A percentile compares a stretch with the other conserved stretches of the same genome.
These are phyloP conservation scores for Rhizophora mangle DNA, from an alignment of 345 rosid species.

Conservation along the genomic window DNA sequence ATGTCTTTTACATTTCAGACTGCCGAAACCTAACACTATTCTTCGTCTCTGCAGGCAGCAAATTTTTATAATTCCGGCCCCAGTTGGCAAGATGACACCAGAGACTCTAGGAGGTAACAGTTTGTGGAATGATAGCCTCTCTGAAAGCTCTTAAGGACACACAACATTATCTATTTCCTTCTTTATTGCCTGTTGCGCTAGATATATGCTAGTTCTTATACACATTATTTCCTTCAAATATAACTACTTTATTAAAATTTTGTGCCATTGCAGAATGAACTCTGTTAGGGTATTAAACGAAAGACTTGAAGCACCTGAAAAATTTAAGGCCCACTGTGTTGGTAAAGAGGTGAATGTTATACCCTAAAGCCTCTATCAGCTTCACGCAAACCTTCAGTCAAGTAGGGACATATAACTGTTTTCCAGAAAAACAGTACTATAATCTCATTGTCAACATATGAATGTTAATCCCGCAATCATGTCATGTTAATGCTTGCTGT, in stretches of 20 bases:
- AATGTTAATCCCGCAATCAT: neutral
- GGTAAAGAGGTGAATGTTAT: constrained; percentile 34
- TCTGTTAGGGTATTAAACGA: constrained; percentile 24
- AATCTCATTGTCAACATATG: neutral
- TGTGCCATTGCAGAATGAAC: constrained; percentile 24
- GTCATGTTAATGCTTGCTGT: neutral
- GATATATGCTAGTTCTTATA: neutral
- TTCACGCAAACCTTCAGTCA: too few species aligned
- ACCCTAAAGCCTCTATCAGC: too few species aligned
- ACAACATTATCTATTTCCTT: neutral
- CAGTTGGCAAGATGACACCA: constrained; percentile 23
- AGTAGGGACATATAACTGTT: constrained; percentile 8
- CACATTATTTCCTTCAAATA: neutral
- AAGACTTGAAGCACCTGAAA: constrained; percentile 26
- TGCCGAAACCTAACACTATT: constrained; percentile 4
- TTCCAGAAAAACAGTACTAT: constrained; percentile 14
- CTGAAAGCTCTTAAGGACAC: neutral
- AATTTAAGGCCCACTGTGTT: constrained; percentile 20
- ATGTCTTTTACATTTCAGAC: too few species aligned
- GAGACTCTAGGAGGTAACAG: constrained; percentile 33
- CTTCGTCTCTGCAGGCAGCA: constrained; percentile 23
- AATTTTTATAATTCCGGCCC: constrained; percentile 12
- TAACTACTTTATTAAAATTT: constrained; percentile 7
- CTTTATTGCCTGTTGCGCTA: neutral
- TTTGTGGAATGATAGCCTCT: neutral